A percentile compares a stretch with the other conserved stretches of the same genome.
These are phyloP conservation scores for Apostasia shenzhenica DNA, from an alignment of 106 monocot species.

Conservation along the genomic window DNA sequence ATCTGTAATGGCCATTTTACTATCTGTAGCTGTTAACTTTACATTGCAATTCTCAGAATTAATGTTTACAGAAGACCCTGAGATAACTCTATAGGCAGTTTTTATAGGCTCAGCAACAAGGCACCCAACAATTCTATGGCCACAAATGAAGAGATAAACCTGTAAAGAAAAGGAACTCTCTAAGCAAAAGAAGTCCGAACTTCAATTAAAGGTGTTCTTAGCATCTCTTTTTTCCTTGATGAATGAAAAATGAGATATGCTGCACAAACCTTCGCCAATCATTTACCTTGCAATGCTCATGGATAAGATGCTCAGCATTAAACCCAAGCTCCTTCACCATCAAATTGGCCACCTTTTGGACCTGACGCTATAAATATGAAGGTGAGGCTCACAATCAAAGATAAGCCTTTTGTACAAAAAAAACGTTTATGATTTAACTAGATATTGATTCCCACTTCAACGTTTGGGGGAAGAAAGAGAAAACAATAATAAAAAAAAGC, in stretches of 20 bases:
- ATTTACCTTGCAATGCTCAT: constrained; percentile 66
- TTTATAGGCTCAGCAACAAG: constrained; percentile 79
- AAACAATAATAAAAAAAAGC: too few species aligned
- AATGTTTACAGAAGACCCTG: constrained; percentile 7
- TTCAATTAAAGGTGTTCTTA: too few species aligned
- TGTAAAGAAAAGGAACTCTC: not conserved
- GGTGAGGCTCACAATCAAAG: not conserved
- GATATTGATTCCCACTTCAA: not conserved
- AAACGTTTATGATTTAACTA: not conserved
- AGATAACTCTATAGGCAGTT: constrained; percentile 54
- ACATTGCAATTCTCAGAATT: not conserved
- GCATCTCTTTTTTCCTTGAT: too few species aligned
- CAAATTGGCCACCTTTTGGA: constrained; percentile 40
- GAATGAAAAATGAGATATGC: not conserved
- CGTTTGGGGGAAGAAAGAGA: too few species aligned
- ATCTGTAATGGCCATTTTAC: not conserved
- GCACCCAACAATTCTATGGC: constrained; percentile 66
- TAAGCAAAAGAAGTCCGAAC: too few species aligned
- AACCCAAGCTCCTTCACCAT: constrained; percentile 73
- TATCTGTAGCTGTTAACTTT: not conserved
- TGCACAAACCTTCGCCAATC: not conserved
- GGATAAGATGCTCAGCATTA: constrained; percentile 47
- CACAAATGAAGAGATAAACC: constrained; percentile 69
- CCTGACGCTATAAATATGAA: constrained; percentile 17
- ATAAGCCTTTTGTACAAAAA: not conserved